Evolutionary conservation across 495 filamentous ascomycete genomes (phyloP).

Genomic region (Geopyxis carbonaria): DNA sequence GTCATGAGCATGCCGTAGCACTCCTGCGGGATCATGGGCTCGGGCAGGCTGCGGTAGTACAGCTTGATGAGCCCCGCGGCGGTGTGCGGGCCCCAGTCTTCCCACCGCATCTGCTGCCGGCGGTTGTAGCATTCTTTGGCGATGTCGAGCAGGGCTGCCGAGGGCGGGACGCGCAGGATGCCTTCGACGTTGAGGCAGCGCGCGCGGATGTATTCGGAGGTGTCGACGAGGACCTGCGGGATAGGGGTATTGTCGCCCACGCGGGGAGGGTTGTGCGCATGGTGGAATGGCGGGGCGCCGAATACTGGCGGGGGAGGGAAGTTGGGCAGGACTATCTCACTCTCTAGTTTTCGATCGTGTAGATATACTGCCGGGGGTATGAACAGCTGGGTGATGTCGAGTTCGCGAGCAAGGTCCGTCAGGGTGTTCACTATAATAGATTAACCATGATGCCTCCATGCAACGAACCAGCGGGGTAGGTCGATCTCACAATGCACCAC

Average conservation of each 20-base stretch:
- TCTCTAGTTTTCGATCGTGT: conserved; percentile 33
- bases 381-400: conserved; percentile 34
- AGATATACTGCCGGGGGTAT: conserved; percentile 38
- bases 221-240: conserved; percentile 35
- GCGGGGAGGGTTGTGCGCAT: conserved; percentile 26
- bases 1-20: conserved; percentile 25
- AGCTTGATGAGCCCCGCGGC: conserved; percentile 37
- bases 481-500: conserved; percentile 33
- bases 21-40: conserved; percentile 33
- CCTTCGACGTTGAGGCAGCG: conserved; percentile 33
- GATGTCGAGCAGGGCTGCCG: conserved; percentile 31
- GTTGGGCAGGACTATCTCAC: conserved; percentile 33
- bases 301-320: conserved; percentile 29
- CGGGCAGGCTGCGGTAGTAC: conserved; percentile 38
- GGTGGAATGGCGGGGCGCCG: conserved; percentile 15
- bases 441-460: background rate
- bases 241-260: conserved; percentile 28
- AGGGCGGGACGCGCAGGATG: conserved; percentile 36
- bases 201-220: conserved; percentile 34
- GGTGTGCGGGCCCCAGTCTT: conserved; percentile 35
- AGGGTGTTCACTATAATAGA: conserved; percentile 31
- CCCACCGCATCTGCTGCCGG: conserved; percentile 32
- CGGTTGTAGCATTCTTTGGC: conserved; percentile 38
- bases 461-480: background rate
- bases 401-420: conserved; percentile 30